Conservation (phyloP, 2,329 filamentous ascomycete genomes). For the Colletotrichum gigasporum region DNA sequence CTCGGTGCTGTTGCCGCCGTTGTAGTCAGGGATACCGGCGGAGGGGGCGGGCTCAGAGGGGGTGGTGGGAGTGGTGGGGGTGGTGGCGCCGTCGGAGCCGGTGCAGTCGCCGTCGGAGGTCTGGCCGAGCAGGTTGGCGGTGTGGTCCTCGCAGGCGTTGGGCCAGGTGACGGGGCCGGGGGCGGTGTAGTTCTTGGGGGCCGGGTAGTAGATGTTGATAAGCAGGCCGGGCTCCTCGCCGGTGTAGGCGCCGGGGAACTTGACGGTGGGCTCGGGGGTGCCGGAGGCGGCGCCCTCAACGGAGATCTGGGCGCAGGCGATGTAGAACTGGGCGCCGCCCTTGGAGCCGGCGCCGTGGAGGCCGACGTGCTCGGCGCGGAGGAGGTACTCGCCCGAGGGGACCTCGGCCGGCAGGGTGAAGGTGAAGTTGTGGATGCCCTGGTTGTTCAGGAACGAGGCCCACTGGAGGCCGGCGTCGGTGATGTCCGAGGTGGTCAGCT, state of each 20-base stretch:
- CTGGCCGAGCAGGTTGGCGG: slow-evolving; percentile 45
- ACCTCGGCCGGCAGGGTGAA: slow-evolving; percentile 49
- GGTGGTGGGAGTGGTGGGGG: slow-evolving; percentile 6
- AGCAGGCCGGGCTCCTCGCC: slow-evolving; percentile 44
- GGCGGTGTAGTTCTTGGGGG: slow-evolving; percentile 41
- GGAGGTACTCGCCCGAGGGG: slow-evolving; percentile 46
- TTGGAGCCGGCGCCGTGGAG: slow-evolving; percentile 43
- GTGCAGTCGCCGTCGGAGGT: slow-evolving; percentile 48
- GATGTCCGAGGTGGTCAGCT: slow-evolving; percentile 41
- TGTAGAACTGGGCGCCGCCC: slow-evolving; percentile 49
- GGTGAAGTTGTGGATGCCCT: slow-evolving; percentile 46
- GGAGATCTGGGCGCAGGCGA: slow-evolving; percentile 45
- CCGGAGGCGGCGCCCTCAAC: slow-evolving; percentile 45
- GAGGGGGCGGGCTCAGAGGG: slow-evolving; percentile 28
- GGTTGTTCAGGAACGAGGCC: slow-evolving; percentile 42
- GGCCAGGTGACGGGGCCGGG: slow-evolving; percentile 46
- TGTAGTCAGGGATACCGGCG: slow-evolving; percentile 27
- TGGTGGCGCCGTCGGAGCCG: slow-evolving; percentile 29
- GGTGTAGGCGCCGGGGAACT: slow-evolving; percentile 45
- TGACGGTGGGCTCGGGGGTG: slow-evolving; percentile 39
- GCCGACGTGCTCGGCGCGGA: slow-evolving; percentile 48
- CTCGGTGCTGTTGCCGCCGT: slow-evolving; percentile 25
- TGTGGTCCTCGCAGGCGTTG: slow-evolving; percentile 46
- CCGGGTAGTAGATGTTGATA: slow-evolving; percentile 47
- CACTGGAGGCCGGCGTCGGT: slow-evolving; percentile 41